Evolutionary conservation across 164 flowering plant genomes (phyloP).

Genomic region (Aristolochia contorta): DNA sequence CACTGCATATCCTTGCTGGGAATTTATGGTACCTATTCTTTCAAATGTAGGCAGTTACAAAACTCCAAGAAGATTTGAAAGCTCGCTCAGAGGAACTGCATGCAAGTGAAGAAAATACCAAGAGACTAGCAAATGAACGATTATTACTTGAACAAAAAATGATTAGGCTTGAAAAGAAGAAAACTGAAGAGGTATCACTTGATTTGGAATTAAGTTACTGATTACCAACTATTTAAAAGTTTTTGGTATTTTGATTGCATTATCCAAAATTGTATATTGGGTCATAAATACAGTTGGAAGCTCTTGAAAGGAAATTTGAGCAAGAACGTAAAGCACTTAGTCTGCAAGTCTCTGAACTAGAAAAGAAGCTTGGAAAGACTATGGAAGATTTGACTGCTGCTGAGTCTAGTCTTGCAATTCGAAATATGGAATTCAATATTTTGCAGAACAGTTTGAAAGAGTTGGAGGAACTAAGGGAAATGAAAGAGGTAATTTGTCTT

Average conservation of each 20-base stretch:
- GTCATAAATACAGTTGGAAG: slow-evolving; percentile 33
- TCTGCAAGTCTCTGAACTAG: slow-evolving; percentile 48
- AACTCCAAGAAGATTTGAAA: slow-evolving; percentile 62
- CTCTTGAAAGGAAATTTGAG: slow-evolving; percentile 41
- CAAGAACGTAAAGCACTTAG: slow-evolving; percentile 50
- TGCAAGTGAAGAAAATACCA: slow-evolving; percentile 44
- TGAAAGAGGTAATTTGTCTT: slow-evolving; percentile 69
- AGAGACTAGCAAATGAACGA: slow-evolving; percentile 55
- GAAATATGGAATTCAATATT: slow-evolving; percentile 37
- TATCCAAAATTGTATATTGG: background rate
- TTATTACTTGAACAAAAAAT: slow-evolving; percentile 52
- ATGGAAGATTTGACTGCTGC: slow-evolving; percentile 37
- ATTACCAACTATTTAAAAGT: no score
- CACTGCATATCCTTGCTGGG: background rate
- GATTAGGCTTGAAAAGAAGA: slow-evolving; percentile 48
- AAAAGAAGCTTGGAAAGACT: slow-evolving; percentile 47
- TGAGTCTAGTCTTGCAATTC: slow-evolving; percentile 41
- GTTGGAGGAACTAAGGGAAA: slow-evolving; percentile 82
- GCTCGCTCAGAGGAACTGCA: slow-evolving; percentile 43
- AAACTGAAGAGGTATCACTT: slow-evolving; percentile 51
- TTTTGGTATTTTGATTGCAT: no score
- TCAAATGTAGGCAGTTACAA: slow-evolving; percentile 29
- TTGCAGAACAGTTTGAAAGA: slow-evolving; percentile 68
- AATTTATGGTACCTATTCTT: background rate
- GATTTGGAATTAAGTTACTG: background rate